Percentiles rank a stretch among this genome's conserved stretches.
Evolutionary conservation across 192 early-diverging fungal species (phyloP).

Genomic region (Podila minutissima): DNA sequence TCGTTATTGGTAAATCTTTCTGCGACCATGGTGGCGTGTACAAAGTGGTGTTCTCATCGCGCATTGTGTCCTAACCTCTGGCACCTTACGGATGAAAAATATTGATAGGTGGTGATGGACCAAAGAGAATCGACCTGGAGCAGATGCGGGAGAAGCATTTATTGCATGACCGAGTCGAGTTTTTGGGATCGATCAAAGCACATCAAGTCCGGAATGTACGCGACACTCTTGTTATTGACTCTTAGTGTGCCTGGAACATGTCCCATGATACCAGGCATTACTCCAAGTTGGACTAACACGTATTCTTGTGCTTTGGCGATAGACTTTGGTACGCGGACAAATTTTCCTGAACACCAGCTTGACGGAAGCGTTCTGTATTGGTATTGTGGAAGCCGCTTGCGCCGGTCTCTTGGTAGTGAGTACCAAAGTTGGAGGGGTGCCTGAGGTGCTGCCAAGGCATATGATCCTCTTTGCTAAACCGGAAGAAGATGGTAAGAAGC

Average conservation of each 20-base stretch:
- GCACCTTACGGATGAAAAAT: too few relatives aligned
- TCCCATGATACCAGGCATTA: not conserved
- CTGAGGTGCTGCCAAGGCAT: slow-evolving; percentile 91
- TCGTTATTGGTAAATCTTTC: slow-evolving; percentile 77
- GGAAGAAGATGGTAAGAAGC: slow-evolving; percentile 76
- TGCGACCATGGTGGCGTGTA: too few relatives aligned
- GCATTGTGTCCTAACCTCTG: not conserved
- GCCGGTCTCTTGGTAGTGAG: slow-evolving; percentile 94
- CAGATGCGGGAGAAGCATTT: slow-evolving; percentile 96
- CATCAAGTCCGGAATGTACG: slow-evolving; percentile 84
- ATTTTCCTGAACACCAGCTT: slow-evolving; percentile 98
- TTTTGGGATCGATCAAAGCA: slow-evolving; percentile 87
- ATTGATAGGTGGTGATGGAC: slow-evolving; percentile 82
- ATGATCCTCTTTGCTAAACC: slow-evolving; percentile 95
- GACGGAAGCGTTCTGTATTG: slow-evolving; percentile 99
- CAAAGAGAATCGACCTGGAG: slow-evolving; percentile 94
- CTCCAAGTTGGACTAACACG: too few relatives aligned
- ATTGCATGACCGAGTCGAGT: slow-evolving; percentile 91
- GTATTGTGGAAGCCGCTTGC: slow-evolving; percentile 97
- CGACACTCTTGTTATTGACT: not conserved
- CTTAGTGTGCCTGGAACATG: not conserved
- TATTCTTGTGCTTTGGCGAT: slow-evolving; percentile 8
- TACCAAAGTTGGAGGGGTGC: slow-evolving; percentile 96
- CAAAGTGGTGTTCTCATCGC: not conserved
- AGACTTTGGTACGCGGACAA: slow-evolving; percentile 84